Evolutionary conservation across 805 yeast genomes (phyloP).

Genomic region (Hanseniaspora hatyaiensis): DNA sequence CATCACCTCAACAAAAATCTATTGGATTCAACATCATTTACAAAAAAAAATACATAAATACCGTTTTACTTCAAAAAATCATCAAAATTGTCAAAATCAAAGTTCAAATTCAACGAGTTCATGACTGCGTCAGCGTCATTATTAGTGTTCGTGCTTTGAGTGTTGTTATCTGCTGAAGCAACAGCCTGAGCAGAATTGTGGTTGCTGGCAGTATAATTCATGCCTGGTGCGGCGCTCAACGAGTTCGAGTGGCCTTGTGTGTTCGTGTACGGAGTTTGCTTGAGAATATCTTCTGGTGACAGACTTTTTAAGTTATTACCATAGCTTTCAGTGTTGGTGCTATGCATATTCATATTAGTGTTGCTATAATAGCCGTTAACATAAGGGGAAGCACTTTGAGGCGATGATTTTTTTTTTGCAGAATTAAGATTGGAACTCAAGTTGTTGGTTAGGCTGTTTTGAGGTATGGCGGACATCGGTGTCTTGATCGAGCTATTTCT

Average conservation of each 20-base stretch:
- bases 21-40: too few relatives aligned
- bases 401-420: conserved; percentile 8
- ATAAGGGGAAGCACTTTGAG: conserved; percentile 14
- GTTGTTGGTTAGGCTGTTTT: background rate
- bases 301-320: conserved; percentile 6
- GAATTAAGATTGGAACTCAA: too few relatives aligned
- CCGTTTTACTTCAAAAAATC: conserved; percentile 8
- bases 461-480: background rate
- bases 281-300: conserved; percentile 13
- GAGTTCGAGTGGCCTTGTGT: background rate
- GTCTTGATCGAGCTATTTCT: background rate
- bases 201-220: too few relatives aligned
- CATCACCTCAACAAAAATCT: too few relatives aligned
- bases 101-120: conserved; percentile 9
- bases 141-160: background rate
- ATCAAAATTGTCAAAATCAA: conserved; percentile 16
- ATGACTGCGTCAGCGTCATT: background rate
- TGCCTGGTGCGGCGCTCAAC: conserved; percentile 2
- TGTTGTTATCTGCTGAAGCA: background rate
- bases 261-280: conserved; percentile 9
- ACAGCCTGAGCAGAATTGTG: background rate
- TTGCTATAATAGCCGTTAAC: background rate
- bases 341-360: conserved; percentile 5
- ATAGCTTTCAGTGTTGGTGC: conserved; percentile 1
- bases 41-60: background rate